Conservation (phyloP, 176 grass and related monocot species). For the Melocanna baccifera region DNA sequence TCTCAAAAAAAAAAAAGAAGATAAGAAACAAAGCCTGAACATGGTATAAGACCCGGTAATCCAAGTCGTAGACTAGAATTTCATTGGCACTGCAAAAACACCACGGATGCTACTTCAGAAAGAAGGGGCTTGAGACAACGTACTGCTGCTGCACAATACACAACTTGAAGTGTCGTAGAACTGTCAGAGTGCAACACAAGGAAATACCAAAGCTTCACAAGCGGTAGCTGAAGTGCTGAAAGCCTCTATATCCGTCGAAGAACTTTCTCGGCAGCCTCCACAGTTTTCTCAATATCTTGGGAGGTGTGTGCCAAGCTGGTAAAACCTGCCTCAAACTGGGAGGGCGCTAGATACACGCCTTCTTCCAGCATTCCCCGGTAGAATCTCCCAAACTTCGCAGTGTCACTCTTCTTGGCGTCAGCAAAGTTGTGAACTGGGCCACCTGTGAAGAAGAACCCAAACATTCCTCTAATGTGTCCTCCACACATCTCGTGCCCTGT, state of each 20-base stretch:
- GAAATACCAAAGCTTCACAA: neutral
- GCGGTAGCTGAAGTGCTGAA: neutral
- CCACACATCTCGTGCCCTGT: constrained; percentile 91
- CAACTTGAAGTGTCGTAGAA: constrained; percentile 18
- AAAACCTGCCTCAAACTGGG: constrained; percentile 93
- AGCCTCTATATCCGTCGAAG: constrained; percentile 56
- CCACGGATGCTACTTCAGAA: neutral
- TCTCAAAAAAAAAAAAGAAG: no score
- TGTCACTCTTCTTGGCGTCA: constrained; percentile 86
- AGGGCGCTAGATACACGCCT: constrained; percentile 91
- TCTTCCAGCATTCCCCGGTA: constrained; percentile 92
- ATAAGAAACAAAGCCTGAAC: neutral
- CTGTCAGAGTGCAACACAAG: constrained; percentile 28
- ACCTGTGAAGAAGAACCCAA: constrained; percentile 73
- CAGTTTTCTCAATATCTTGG: constrained; percentile 69
- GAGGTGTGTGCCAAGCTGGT: constrained; percentile 89
- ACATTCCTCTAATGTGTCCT: constrained; percentile 90
- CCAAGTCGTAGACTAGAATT: neutral
- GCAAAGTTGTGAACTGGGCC: constrained; percentile 85
- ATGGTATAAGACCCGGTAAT: neutral
- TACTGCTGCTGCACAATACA: constrained; percentile 45
- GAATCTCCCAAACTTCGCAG: constrained; percentile 84
- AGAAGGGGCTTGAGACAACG: neutral
- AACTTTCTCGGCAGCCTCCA: constrained; percentile 84
- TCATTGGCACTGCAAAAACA: constrained; percentile 31